A percentile compares a stretch with the other conserved stretches of the same genome.
Conservation (phyloP, 495 filamentous ascomycete species). For the Hypoxylon intermedium region DNA sequence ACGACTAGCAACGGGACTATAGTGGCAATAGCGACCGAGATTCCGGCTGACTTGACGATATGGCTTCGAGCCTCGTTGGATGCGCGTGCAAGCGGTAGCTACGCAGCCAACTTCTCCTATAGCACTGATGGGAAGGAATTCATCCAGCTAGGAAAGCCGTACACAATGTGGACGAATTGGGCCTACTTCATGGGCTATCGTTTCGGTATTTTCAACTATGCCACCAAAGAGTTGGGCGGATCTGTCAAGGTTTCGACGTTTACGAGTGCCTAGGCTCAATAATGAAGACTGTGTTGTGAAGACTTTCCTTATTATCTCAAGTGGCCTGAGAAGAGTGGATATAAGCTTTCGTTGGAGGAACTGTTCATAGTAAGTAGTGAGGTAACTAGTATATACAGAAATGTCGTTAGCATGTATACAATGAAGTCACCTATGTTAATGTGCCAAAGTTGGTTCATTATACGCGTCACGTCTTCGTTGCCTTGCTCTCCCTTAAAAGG, state of each 20-base stretch:
- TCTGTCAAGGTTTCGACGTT: constrained; percentile 52
- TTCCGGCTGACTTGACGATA: constrained; percentile 37
- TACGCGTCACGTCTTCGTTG: too few species aligned
- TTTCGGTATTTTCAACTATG: constrained; percentile 65
- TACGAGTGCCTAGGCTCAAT: constrained; percentile 13
- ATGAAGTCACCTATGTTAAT: too few species aligned
- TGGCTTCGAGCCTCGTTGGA: constrained; percentile 49
- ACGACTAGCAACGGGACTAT: constrained; percentile 50
- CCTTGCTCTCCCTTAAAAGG: too few species aligned
- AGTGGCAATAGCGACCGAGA: constrained; percentile 39
- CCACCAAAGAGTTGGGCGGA: constrained; percentile 60
- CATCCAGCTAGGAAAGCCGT: constrained; percentile 49
- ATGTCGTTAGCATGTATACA: too few species aligned
- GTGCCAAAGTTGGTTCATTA: too few species aligned
- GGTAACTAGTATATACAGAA: too few species aligned
- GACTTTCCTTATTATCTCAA: too few species aligned
- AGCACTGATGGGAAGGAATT: constrained; percentile 58
- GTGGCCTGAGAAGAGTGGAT: too few species aligned
- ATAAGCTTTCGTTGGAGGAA: too few species aligned
- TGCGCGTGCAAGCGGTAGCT: constrained; percentile 19
- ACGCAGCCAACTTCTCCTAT: constrained; percentile 55
- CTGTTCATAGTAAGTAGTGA: too few species aligned
- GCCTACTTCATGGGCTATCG: constrained; percentile 63
- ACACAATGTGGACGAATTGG: constrained; percentile 55
- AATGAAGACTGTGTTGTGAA: too few species aligned